Conservation (phyloP, 192 early-diverging fungal genomes). For the Backusella luteola region DNA sequence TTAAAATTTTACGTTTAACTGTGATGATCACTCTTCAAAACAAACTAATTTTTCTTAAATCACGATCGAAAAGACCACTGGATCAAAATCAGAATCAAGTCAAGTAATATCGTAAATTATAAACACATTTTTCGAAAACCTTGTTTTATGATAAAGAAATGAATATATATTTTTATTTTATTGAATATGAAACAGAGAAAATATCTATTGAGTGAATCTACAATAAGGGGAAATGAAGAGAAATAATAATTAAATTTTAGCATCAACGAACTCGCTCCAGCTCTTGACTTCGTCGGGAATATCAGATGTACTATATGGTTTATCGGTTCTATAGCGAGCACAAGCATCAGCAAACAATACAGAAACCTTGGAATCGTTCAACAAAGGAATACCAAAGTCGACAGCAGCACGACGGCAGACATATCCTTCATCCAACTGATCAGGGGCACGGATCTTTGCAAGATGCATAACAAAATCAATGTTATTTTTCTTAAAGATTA, state of each 20-base stretch:
- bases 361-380: slow-evolving; percentile 94
- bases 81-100: no score
- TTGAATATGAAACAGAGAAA: slow-evolving; percentile 8
- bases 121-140: not conserved
- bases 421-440: slow-evolving; percentile 67
- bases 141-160: not conserved
- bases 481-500: slow-evolving; percentile 54
- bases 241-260: slow-evolving; percentile 37
- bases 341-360: slow-evolving; percentile 87
- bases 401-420: slow-evolving; percentile 90
- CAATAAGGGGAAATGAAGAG: not conserved
- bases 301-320: slow-evolving; percentile 1
- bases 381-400: slow-evolving; percentile 92
- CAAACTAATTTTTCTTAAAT: no score
- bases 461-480: slow-evolving; percentile 75
- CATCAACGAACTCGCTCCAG: slow-evolving; percentile 69
- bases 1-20: no score
- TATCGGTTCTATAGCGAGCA: slow-evolving; percentile 20
- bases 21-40: no score
- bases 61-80: no score
- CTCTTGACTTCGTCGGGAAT: slow-evolving; percentile 67
- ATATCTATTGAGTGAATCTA: slow-evolving; percentile 4
- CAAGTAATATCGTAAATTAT: not conserved
- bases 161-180: slow-evolving; percentile 2
- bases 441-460: slow-evolving; percentile 61